Percentiles rank a stretch among this genome's conserved stretches.
These are phyloP conservation scores for Flagelloscypha sp. DNA, from an alignment of 768 basidiomycete species.

Conservation along the genomic window DNA sequence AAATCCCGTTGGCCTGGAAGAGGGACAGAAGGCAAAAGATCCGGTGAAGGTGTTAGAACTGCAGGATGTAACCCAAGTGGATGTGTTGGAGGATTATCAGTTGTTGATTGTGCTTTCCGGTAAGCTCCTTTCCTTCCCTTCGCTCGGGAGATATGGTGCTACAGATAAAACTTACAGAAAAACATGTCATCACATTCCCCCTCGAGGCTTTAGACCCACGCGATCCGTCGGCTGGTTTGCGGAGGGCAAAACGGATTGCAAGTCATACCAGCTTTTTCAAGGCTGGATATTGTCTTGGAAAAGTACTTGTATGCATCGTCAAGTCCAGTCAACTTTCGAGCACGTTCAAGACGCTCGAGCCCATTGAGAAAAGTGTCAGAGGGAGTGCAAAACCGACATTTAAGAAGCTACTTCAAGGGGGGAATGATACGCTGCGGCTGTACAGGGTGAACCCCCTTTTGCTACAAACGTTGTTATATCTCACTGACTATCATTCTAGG, in stretches of 20 bases:
- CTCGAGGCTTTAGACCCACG: conserved; percentile 84
- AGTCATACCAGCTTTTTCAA: conserved; percentile 98
- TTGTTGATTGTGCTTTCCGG: conserved; percentile 98
- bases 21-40: conserved; percentile 65
- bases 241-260: conserved; percentile 90
- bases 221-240: conserved; percentile 86
- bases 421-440: conserved; percentile 85
- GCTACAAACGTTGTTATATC: conserved; percentile 1
- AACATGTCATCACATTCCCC: conserved; percentile 93
- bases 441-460: conserved; percentile 59
- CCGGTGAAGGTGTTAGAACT: conserved; percentile 87
- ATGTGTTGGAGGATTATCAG: conserved; percentile 93
- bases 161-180: conserved; percentile 69
- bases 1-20: no score
- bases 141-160: no score
- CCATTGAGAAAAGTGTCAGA: conserved; percentile 81
- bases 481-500: conserved; percentile 39
- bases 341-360: conserved; percentile 95
- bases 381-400: conserved; percentile 86
- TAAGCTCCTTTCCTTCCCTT: conserved; percentile 27
- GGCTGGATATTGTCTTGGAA: conserved; percentile 84
- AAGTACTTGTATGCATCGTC: conserved; percentile 91
- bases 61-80: conserved; percentile 88
- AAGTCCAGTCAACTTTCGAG: conserved; percentile 92
- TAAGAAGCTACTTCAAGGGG: conserved; percentile 86